Percentiles rank a stretch among this genome's conserved stretches.
phyloP scores from a whole-genome alignment of 2,329 filamentous ascomycete species.

The Didymella keratinophila region DNA sequence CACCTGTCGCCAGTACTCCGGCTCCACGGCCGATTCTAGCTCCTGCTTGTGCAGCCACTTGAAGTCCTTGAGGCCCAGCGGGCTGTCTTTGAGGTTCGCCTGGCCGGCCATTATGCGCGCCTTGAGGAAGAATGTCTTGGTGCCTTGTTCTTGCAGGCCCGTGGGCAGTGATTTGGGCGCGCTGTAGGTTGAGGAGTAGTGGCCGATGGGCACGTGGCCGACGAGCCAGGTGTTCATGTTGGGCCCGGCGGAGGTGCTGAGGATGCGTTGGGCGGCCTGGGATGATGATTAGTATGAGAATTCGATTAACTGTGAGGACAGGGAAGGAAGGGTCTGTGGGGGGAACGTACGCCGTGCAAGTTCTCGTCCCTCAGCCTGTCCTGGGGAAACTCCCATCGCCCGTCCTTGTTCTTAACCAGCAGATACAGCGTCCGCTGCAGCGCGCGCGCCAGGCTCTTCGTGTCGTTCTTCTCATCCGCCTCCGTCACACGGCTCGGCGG shows the following conservation, averaged over 20 bases:
- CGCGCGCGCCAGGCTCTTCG: conserved; percentile 78
- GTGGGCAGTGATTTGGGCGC: conserved; percentile 26
- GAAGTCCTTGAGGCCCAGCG: conserved; percentile 79
- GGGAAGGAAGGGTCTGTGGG: background rate
- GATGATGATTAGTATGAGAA: conserved; percentile 23
- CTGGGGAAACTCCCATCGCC: conserved; percentile 82
- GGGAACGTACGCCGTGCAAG: conserved; percentile 79
- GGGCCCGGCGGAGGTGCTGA: conserved; percentile 78
- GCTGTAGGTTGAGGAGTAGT: conserved; percentile 69
- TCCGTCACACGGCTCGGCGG: conserved; percentile 76
- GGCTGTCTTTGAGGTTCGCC: conserved; percentile 77
- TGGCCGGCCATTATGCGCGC: conserved; percentile 97
- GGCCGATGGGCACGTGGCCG: conserved; percentile 86
- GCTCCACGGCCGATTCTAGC: conserved; percentile 71
- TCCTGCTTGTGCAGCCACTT: conserved; percentile 94
- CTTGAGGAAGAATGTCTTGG: conserved; percentile 96
- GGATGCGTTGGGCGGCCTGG: conserved; percentile 81
- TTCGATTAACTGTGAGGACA: background rate
- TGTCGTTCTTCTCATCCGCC: conserved; percentile 78
- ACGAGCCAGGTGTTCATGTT: conserved; percentile 99
- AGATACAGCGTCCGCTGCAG: conserved; percentile 87
- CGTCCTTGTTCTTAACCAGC: conserved; percentile 76
- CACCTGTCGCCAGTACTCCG: conserved; percentile 76
- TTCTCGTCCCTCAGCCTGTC: conserved; percentile 76
- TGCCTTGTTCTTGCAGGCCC: conserved; percentile 62